Evolutionary conservation across 1,284 basidiomycete genomes (phyloP).

Genomic region (Malassezia cuniculi): DNA sequence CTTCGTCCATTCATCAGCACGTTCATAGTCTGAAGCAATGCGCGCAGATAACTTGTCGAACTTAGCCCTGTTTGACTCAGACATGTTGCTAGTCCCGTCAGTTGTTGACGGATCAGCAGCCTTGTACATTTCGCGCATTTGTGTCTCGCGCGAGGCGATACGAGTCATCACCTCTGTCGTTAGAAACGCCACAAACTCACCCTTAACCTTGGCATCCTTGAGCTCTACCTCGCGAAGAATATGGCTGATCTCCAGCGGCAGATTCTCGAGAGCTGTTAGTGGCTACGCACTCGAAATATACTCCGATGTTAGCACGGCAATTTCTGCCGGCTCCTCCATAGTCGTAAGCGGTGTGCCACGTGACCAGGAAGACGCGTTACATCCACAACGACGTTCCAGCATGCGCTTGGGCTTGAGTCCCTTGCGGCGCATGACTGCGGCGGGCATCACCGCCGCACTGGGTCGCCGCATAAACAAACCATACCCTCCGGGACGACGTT

Average conservation of each 20-base stretch:
- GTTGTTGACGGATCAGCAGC: conserved; percentile 14
- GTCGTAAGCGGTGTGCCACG: background rate
- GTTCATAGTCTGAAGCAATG: conserved; percentile 29
- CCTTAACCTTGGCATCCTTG: conserved; percentile 40
- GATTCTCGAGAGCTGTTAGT: conserved; percentile 26
- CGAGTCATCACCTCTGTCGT: conserved; percentile 26
- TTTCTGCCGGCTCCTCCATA: conserved; percentile 40
- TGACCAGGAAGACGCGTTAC: background rate
- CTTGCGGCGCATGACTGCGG: too few relatives aligned
- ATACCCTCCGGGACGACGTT: background rate
- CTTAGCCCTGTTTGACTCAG: conserved; percentile 25
- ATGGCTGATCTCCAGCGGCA: conserved; percentile 39
- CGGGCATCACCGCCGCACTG: too few relatives aligned
- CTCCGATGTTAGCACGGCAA: conserved; percentile 37
- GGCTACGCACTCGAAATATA: conserved; percentile 26
- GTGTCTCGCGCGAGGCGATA: conserved; percentile 28
- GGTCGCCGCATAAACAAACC: background rate
- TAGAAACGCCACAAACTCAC: conserved; percentile 1
- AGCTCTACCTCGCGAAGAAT: conserved; percentile 41
- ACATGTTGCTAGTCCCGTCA: conserved; percentile 16
- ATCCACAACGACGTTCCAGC: background rate
- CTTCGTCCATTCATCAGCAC: conserved; percentile 33
- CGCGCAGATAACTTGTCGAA: conserved; percentile 34
- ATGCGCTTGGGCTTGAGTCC: background rate
- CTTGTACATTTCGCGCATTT: conserved; percentile 26